Conservation (phyloP, 1,284 basidiomycete species). For the Calocybe gambosa region DNA sequence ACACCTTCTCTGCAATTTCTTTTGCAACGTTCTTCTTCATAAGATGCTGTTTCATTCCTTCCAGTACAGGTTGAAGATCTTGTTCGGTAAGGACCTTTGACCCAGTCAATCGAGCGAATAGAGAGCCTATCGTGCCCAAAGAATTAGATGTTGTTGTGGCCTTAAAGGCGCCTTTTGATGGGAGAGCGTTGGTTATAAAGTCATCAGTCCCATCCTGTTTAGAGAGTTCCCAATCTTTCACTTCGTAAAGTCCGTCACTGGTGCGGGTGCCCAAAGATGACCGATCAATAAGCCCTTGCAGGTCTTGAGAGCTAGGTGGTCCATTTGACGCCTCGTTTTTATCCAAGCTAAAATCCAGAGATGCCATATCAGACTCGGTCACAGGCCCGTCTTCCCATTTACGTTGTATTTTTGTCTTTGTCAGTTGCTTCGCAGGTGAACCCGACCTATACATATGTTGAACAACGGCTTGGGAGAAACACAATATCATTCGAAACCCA, state of each 20-base stretch:
- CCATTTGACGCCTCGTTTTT: conserved; percentile 30
- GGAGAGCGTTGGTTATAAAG: conserved; percentile 53
- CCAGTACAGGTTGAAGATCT: conserved; percentile 85
- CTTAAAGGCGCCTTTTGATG: conserved; percentile 28
- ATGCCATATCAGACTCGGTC: conserved; percentile 81
- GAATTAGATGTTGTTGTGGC: conserved; percentile 38
- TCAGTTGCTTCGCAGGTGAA: conserved; percentile 52
- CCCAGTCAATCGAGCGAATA: conserved; percentile 83
- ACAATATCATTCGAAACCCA: conserved; percentile 26
- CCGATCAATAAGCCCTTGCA: conserved; percentile 67
- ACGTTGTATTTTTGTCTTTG: conserved; percentile 72
- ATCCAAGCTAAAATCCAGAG: conserved; percentile 78
- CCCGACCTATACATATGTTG: conserved; percentile 27
- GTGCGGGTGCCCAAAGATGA: conserved; percentile 76
- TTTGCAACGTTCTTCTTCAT: conserved; percentile 99
- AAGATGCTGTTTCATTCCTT: conserved; percentile 94
- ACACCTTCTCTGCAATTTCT: conserved; percentile 92
- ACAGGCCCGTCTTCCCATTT: conserved; percentile 88
- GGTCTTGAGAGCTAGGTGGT: conserved; percentile 40
- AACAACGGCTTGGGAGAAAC: conserved; percentile 9
- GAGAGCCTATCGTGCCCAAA: conserved; percentile 59
- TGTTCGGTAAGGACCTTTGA: conserved; percentile 77
- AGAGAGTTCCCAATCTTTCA: conserved; percentile 85
- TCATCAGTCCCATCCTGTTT: conserved; percentile 46
- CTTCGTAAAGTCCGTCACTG: conserved; percentile 87